Conservation (phyloP, 1,139 yeast genomes). For the Suhomyces yuchorum region DNA sequence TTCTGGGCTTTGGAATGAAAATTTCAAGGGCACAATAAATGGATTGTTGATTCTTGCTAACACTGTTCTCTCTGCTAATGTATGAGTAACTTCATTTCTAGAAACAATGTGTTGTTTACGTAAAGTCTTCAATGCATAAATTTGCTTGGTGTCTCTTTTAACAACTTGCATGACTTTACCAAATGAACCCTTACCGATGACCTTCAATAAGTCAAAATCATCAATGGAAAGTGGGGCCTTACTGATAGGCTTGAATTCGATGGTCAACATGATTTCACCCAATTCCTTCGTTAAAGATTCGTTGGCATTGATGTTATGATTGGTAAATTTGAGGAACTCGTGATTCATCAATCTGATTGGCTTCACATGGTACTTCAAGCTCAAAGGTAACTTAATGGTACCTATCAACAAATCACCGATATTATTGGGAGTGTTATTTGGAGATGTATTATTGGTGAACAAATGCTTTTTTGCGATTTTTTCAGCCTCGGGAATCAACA, state of each 20-base stretch:
- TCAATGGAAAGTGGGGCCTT: constrained; percentile 73
- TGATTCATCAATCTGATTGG: constrained; percentile 48
- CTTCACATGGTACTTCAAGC: constrained; percentile 39
- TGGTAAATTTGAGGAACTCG: constrained; percentile 47
- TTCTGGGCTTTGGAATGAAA: constrained; percentile 94
- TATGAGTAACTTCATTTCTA: constrained; percentile 92
- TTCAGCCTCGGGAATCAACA: constrained; percentile 53
- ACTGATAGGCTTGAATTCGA: constrained; percentile 75
- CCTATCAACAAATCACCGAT: constrained; percentile 49
- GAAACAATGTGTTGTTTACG: constrained; percentile 93
- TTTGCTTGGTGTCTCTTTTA: constrained; percentile 90
- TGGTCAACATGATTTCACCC: constrained; percentile 65
- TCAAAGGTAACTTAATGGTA: constrained; percentile 45
- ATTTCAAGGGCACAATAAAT: constrained; percentile 96
- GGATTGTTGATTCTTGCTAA: constrained; percentile 92
- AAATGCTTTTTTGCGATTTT: constrained; percentile 32
- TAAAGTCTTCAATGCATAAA: constrained; percentile 90
- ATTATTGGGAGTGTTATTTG: constrained; percentile 18
- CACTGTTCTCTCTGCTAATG: constrained; percentile 93
- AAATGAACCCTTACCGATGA: constrained; percentile 95
- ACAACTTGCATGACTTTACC: constrained; percentile 99
- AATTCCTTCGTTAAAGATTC: constrained; percentile 31
- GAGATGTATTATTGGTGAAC: constrained; percentile 24
- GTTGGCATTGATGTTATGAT: constrained; percentile 26
- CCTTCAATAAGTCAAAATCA: constrained; percentile 90